Percentiles rank a stretch among this genome's conserved stretches.
These are phyloP conservation scores for Rubroboletus satanas DNA, from an alignment of 768 basidiomycete species.

Conservation along the genomic window DNA sequence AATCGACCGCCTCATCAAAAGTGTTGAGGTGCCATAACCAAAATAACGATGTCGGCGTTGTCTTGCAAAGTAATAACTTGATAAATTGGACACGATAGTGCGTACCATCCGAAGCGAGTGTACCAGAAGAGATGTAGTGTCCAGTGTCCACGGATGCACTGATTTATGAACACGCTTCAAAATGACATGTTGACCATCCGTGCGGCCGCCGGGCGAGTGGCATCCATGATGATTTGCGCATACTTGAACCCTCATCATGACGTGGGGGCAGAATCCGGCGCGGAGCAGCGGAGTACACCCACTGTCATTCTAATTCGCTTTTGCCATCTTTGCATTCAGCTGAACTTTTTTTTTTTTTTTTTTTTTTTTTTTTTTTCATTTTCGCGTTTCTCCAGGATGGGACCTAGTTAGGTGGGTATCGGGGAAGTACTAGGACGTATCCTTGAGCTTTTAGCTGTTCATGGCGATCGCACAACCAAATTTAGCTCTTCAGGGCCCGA, in stretches of 20 bases:
- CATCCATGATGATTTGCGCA: constrained; percentile 27
- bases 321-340: not conserved
- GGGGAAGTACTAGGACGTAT: not conserved
- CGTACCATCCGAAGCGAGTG: not conserved
- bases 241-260: not conserved
- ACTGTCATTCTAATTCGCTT: not conserved
- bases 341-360: too few species aligned
- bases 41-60: too few species aligned
- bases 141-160: constrained; percentile 22
- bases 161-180: constrained; percentile 24
- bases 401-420: not conserved
- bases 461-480: not conserved
- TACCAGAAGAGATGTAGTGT: constrained; percentile 8
- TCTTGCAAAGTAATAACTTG: too few species aligned
- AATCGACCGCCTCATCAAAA: not conserved
- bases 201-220: constrained; percentile 15
- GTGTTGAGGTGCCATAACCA: too few species aligned
- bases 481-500: not conserved
- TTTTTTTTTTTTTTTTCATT: too few species aligned
- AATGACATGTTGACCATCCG: constrained; percentile 26
- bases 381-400: not conserved
- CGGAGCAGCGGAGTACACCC: not conserved
- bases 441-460: not conserved
- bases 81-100: too few species aligned
- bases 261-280: not conserved